These are phyloP conservation scores for Lodderomyces theae DNA, from an alignment of 1,139 yeast genomes.

Conservation along the genomic window DNA sequence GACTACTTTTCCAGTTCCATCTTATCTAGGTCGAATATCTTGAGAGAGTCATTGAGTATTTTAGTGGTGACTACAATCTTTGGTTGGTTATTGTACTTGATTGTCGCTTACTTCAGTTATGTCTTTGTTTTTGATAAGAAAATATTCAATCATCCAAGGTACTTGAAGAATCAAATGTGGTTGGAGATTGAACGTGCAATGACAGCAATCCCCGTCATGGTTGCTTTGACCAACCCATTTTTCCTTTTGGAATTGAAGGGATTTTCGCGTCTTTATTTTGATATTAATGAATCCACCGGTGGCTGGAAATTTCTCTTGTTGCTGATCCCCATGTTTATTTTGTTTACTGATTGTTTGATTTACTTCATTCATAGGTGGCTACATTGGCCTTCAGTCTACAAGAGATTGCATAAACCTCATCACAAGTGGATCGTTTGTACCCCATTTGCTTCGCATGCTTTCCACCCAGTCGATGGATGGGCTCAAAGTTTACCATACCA, in stretches of 20 bases:
- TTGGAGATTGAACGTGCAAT: slow-evolving; percentile 78
- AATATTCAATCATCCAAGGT: slow-evolving; percentile 93
- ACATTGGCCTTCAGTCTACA: slow-evolving; percentile 89
- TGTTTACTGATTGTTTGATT: slow-evolving; percentile 92
- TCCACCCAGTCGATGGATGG: slow-evolving; percentile 98
- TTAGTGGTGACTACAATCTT: slow-evolving; percentile 73
- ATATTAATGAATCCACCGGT: slow-evolving; percentile 58
- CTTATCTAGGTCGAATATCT: slow-evolving; percentile 64
- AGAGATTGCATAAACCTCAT: slow-evolving; percentile 91
- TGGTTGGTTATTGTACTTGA: slow-evolving; percentile 77
- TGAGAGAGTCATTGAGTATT: slow-evolving; percentile 70
- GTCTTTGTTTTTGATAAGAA: slow-evolving; percentile 77
- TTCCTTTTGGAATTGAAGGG: slow-evolving; percentile 83
- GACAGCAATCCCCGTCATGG: slow-evolving; percentile 86
- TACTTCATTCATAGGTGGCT: slow-evolving; percentile 88
- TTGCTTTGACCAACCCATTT: slow-evolving; percentile 82
- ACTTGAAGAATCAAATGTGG: slow-evolving; percentile 85
- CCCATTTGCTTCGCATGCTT: slow-evolving; percentile 97
- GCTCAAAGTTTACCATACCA: slow-evolving; percentile 92
- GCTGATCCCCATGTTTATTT: slow-evolving; percentile 74
- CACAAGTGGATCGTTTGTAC: slow-evolving; percentile 99
- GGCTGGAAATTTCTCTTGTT: slow-evolving; percentile 64
- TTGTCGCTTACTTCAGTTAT: slow-evolving; percentile 76
- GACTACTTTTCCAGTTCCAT: slow-evolving; percentile 58
- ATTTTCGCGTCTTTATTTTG: slow-evolving; percentile 71